A percentile compares a stretch with the other conserved stretches of the same genome.
Conservation (phyloP, 257 asterid genomes). For the Anisodus acutangulus region DNA sequence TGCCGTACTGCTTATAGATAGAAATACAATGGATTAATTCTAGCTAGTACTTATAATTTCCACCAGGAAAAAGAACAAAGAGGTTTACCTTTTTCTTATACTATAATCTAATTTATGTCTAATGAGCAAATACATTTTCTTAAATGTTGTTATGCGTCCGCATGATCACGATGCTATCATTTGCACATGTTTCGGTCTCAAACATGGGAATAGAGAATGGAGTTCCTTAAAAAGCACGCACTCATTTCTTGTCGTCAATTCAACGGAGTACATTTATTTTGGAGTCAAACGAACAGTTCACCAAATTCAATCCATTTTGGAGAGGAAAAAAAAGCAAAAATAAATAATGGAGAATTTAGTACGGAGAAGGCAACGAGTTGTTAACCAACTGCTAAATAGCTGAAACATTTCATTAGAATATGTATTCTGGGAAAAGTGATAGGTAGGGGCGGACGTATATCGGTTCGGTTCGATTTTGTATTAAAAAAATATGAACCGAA, state of each 20-base stretch:
- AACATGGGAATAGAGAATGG: not conserved
- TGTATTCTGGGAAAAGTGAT: not conserved
- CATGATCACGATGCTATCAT: not conserved
- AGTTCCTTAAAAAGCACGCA: conserved; percentile 35
- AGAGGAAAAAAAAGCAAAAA: not conserved
- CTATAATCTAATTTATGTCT: not conserved
- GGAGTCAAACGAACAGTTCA: conserved; percentile 34
- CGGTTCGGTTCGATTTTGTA: too few relatives aligned
- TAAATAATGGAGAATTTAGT: not conserved
- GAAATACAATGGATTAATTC: too few relatives aligned
- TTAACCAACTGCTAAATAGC: conserved; percentile 32
- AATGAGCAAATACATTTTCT: not conserved
- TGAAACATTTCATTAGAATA: not conserved
- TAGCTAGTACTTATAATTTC: too few relatives aligned
- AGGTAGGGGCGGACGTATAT: too few relatives aligned
- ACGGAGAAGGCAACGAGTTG: conserved; percentile 23
- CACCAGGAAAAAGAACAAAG: not conserved
- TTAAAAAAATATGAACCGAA: too few relatives aligned
- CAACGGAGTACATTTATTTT: not conserved
- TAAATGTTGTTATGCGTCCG: not conserved
- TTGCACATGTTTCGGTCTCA: not conserved
- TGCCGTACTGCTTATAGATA: too few relatives aligned
- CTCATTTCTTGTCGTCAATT: conserved; percentile 24
- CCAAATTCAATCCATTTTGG: conserved; percentile 26
- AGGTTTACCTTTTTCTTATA: not conserved